Evolutionary conservation across 306 rosid genomes (phyloP), one percentile per base, ranked within the genome.

Genomic region (Delonix regia): DNA sequence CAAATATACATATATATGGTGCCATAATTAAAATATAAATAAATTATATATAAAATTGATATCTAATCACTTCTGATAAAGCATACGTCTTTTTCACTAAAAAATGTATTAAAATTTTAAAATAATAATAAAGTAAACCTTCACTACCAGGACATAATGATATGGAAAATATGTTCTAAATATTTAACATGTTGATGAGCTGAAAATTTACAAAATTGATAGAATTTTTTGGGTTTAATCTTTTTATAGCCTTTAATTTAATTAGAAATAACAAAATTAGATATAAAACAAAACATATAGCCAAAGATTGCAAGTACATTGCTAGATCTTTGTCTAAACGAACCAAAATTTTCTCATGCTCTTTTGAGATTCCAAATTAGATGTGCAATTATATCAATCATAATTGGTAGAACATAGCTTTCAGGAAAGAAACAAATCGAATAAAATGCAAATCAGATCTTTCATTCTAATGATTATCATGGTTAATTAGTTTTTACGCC

Each of bases 391-490:
- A 6, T 2, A 30, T 52, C 74, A 52, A 79, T 79, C 74, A 63
- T 2, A 5, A 11, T 38, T 14, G 79, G 79, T 52, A 30, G 39
- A 80, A 64, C 36, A 51, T 21, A 28, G 79, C 48, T 73, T 72
- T 52, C 83, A 63, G 41, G 7, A 14, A 42, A 51, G 9, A 72
- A 49, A 60, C n/a, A 47, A 7, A 47, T 45, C 36, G 10, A 34
- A 60, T 28, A 2, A 2, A 0, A n/a, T 8, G 18, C 16, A 41
- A 68, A 78, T 56, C 16, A 67, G 7, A 71, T 30, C 76, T 8
- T 30, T 27, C 25, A 19, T n/a, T 25, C 71, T 30, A 39, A n/a
- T 62, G 47, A 52, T 41, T 39, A 27, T 18, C 39, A 16, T 18
- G 47, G 5, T 44, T n/a, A n/a, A n/a, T 3, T 21, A 33, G 28